Evolutionary conservation across 768 basidiomycete species (phyloP), one percentile per base, ranked within the genome.

Genomic region (Podaxis pistillaris): DNA sequence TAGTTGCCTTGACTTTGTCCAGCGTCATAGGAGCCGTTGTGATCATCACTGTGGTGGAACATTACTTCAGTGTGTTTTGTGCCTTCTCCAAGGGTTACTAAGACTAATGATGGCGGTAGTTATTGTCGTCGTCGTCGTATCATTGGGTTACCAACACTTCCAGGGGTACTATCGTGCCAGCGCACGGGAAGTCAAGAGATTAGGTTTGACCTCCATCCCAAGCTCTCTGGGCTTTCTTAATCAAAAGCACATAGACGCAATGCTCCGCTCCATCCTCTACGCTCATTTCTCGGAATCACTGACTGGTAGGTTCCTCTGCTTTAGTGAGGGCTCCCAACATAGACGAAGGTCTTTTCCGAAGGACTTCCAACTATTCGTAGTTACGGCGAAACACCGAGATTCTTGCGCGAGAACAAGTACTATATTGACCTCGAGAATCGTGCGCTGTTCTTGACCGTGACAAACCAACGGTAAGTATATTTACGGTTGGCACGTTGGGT

Each of bases 251-350:
- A 12, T 56, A 85, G 90, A 91, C 70, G 80, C 87, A 7, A 84
- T 89, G 76, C 78, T 93, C 4, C 87, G 91, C 40, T 90, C 88
- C 1, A 74, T 88, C 9, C 79, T 93, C 8, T 93, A 93, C 70
- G 83, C 89, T 0, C 89, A 91, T 68, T 89, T 93, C 69, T 84
- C 88, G 0, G 91, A 93, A 72, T 89, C 87, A 1, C 76, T 93
- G 3, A 86, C 86, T n/a, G 68, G 90, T 76, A 60, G 13, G 67
- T 38, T 19, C 9, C 0, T 36, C 4, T 38, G 24, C 22, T 6
- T 26, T 4, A 13, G 33, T 7, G n/a, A 24, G 33, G 33, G 33
- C 24, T 47, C 12, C 15, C 56, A 33, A 44, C 22, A n/a, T 8
- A 46, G 44, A 46, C 46, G 15, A 54, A 44, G 60, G 19, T 6